Evolutionary conservation across 345 rosid genomes (phyloP), one percentile per base, ranked within the genome.

Genomic region (Noccaea caerulescens): DNA sequence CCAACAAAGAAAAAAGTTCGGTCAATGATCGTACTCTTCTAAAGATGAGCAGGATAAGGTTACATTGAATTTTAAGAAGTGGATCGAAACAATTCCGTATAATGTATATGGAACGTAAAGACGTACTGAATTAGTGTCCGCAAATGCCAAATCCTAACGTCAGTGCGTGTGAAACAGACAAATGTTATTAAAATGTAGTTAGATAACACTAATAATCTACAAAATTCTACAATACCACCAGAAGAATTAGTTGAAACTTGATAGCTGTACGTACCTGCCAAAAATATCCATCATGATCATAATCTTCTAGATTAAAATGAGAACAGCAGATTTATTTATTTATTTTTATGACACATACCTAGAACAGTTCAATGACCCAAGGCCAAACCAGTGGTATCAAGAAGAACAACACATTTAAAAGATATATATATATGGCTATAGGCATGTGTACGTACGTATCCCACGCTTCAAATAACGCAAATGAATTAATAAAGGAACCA

Each of bases 221-320:
- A 45, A 56, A 14, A 11, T 54, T 53, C 43, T 33, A 34, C 46
- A 55, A 57, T 42, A 39, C 32, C 60, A 39, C 72, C 77, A n/a
- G 18, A 47, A 49, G 18, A 65, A 49, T 38, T 65, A 65, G 63
- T 46, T 64, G 51, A 47, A 64, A 64, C 59, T 64, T 72, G 34
- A 72, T 55, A 56, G 37, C 30, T 56, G 36, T 64, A 27, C 30
- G 3, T 27, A 27, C 71, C 52, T 38, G 50, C 36, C 33, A 11
- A 57, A 12, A 47, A 65, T 46, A 63, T 55, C 58, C 39, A 43
- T 44, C 47, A 39, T 50, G 62, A 62, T 72, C 62, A 52, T 27
- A 27, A 27, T 27, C 4, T 27, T 27, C 30, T 2, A 3, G 3
- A 27, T 27, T 27, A 27, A 27, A 27, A 27, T 27, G 30, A 27